Conservation (phyloP, 768 basidiomycete genomes). For the Tricholoma terreum region DNA sequence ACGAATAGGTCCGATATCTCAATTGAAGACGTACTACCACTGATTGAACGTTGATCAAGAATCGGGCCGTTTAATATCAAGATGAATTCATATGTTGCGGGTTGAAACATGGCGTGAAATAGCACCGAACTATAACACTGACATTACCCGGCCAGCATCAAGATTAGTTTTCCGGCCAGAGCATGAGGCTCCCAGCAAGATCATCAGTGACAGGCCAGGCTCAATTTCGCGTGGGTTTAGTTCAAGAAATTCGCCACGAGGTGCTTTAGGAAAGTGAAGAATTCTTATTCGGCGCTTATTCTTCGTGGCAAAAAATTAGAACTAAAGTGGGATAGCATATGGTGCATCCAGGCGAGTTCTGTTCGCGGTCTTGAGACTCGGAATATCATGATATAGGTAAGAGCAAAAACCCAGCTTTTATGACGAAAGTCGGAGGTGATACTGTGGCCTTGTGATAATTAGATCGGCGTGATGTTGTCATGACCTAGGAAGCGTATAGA, state of each 20-base stretch:
- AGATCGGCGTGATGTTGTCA: neutral
- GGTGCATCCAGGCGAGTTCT: neutral
- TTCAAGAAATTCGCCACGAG: neutral
- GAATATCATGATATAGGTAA: neutral
- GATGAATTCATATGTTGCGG: conserved; percentile 5
- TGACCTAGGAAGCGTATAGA: neutral
- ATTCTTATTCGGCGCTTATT: neutral
- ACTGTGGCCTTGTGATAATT: neutral
- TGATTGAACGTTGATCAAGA: conserved; percentile 9
- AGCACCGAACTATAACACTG: neutral
- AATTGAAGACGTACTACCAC: conserved; percentile 1
- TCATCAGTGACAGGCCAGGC: too few species aligned
- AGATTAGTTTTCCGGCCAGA: neutral
- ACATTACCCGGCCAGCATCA: neutral
- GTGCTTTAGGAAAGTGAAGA: neutral
- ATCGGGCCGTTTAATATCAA: conserved; percentile 12
- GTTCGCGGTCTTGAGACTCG: neutral
- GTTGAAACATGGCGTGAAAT: conserved; percentile 1
- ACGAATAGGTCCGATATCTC: conserved; percentile 11
- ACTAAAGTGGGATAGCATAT: too few species aligned
- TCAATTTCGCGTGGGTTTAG: too few species aligned
- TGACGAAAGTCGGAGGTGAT: neutral
- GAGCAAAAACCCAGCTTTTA: neutral
- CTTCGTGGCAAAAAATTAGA: neutral
- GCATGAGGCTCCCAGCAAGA: neutral